Percentiles rank a stretch among this genome's conserved stretches.
Conservation (phyloP, 306 rosid genomes). For the Biancaea sappan region DNA sequence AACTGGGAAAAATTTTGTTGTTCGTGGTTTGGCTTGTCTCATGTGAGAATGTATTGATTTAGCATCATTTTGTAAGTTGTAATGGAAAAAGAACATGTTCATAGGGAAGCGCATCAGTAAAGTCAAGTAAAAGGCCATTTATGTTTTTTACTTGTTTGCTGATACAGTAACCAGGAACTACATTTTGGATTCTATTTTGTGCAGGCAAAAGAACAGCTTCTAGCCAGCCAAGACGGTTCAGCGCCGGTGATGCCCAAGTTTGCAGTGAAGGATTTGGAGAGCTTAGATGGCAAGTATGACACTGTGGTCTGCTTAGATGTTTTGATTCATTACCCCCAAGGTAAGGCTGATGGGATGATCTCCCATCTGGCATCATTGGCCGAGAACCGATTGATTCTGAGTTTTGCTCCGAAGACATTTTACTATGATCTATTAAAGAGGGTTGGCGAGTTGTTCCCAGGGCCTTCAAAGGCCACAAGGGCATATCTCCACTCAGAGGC, state of each 20-base stretch:
- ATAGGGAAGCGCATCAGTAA: not conserved
- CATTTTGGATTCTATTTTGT: not conserved
- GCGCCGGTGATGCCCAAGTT: slow-evolving; percentile 62
- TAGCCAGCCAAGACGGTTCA: slow-evolving; percentile 37
- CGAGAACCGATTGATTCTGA: slow-evolving; percentile 69
- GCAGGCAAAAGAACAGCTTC: slow-evolving; percentile 76
- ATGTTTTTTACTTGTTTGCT: not conserved
- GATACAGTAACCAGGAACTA: not conserved
- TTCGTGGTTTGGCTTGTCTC: not conserved
- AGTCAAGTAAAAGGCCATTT: not conserved
- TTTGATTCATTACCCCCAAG: slow-evolving; percentile 89
- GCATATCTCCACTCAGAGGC: slow-evolving; percentile 94
- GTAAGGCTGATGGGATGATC: slow-evolving; percentile 89
- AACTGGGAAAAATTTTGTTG: not conserved
- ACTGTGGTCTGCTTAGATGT: slow-evolving; percentile 86
- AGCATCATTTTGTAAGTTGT: not conserved
- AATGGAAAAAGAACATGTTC: not conserved
- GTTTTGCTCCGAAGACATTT: slow-evolving; percentile 93
- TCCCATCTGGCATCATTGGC: slow-evolving; percentile 91
- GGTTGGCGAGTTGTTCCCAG: slow-evolving; percentile 93
- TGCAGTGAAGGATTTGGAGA: slow-evolving; percentile 83
- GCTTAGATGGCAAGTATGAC: slow-evolving; percentile 80
- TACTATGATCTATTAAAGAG: slow-evolving; percentile 82
- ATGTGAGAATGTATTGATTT: not conserved
- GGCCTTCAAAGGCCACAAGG: slow-evolving; percentile 96